phyloP scores from a whole-genome alignment of 495 filamentous ascomycete species.

The Neurospora sp. region DNA sequence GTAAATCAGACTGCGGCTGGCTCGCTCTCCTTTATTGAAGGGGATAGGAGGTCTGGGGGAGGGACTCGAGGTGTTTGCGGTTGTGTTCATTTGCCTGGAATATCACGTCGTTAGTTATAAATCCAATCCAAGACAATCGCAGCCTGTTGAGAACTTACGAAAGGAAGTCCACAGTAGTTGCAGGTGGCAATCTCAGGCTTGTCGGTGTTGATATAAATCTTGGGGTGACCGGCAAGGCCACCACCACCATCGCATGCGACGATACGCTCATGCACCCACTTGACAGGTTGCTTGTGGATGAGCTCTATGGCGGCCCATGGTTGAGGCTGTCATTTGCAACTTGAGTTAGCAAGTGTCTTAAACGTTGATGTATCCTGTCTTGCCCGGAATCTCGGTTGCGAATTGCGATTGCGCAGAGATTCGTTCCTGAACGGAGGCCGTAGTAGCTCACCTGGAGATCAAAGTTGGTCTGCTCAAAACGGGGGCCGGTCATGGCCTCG shows the following conservation, averaged over 20 bases:
- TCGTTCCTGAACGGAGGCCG: neutral
- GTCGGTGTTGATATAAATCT: slow-evolving; percentile 94
- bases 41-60: slow-evolving; percentile 69
- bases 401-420: neutral
- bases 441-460: slow-evolving; percentile 64
- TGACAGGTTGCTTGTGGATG: slow-evolving; percentile 90
- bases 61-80: slow-evolving; percentile 66
- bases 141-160: slow-evolving; percentile 48
- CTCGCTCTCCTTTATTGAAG: slow-evolving; percentile 8
- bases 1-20: neutral
- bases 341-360: neutral
- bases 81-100: slow-evolving; percentile 76
- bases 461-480: slow-evolving; percentile 95
- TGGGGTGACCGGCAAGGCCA: slow-evolving; percentile 81
- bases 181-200: slow-evolving; percentile 88
- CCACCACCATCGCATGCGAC: slow-evolving; percentile 92
- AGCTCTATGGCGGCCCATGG: slow-evolving; percentile 85
- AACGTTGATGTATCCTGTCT: neutral
- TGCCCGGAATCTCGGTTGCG: neutral
- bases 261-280: slow-evolving; percentile 71
- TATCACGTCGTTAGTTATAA: neutral
- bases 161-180: slow-evolving; percentile 91
- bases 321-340: slow-evolving; percentile 50
- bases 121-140: neutral
- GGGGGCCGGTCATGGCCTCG: slow-evolving; percentile 78